A percentile compares a stretch with the other conserved stretches of the same genome.
Evolutionary conservation across 2,329 filamentous ascomycete genomes (phyloP).

Genomic region (Piedraia hortae): DNA sequence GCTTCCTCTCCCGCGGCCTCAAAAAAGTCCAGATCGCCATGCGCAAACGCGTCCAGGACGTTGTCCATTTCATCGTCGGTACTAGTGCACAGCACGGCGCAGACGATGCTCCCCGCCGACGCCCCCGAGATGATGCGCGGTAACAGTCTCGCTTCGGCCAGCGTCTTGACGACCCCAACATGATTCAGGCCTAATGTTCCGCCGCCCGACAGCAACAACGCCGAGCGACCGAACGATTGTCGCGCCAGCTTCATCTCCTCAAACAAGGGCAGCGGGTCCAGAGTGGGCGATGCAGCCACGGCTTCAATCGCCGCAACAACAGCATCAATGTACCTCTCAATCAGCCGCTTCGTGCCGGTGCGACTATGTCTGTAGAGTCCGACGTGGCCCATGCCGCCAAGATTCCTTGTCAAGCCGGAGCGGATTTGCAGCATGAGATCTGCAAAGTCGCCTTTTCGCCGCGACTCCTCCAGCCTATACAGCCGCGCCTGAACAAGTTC

Average conservation of each 20-base stretch:
- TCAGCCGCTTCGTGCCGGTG: slow-evolving; percentile 66
- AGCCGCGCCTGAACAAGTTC: slow-evolving; percentile 54
- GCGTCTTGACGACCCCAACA: slow-evolving; percentile 65
- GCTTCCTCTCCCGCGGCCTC: slow-evolving; percentile 33
- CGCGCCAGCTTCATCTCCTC: slow-evolving; percentile 59
- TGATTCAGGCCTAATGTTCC: slow-evolving; percentile 81
- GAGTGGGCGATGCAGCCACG: slow-evolving; percentile 27
- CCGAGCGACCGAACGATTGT: slow-evolving; percentile 66
- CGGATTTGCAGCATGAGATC: slow-evolving; percentile 54
- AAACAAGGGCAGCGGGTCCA: slow-evolving; percentile 11
- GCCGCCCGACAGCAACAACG: slow-evolving; percentile 65
- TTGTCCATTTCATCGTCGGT: slow-evolving; percentile 66
- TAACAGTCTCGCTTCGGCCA: slow-evolving; percentile 53
- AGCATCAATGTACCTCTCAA: slow-evolving; percentile 72
- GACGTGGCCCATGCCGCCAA: slow-evolving; percentile 69
- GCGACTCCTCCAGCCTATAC: slow-evolving; percentile 9
- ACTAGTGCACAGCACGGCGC: slow-evolving; percentile 53
- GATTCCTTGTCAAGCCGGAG: slow-evolving; percentile 49
- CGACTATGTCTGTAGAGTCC: slow-evolving; percentile 65
- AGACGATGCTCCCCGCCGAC: slow-evolving; percentile 70
- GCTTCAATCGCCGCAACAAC: slow-evolving; percentile 59
- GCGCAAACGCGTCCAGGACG: slow-evolving; percentile 50
- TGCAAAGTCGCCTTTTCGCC: slow-evolving; percentile 30
- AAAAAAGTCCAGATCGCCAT: slow-evolving; percentile 34
- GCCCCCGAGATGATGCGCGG: slow-evolving; percentile 81